Percentiles rank a stretch among this genome's conserved stretches.
phyloP scores from a whole-genome alignment of 495 filamentous ascomycete species.

The Aspergillus saccharolyticus region DNA sequence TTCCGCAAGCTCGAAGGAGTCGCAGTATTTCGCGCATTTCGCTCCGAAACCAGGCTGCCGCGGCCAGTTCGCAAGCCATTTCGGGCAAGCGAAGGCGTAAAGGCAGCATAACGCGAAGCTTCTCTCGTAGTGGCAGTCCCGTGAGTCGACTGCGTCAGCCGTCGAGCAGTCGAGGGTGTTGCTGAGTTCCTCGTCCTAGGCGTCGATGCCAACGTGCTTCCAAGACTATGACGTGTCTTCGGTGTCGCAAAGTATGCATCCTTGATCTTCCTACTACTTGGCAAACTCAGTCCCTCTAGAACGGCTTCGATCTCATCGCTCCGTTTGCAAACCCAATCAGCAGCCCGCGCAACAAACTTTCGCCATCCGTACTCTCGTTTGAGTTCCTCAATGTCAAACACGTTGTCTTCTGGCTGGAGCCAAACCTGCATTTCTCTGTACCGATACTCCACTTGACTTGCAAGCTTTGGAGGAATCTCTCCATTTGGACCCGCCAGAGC shows the following conservation, averaged over 20 bases:
- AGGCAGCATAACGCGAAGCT: background rate
- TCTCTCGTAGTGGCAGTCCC: background rate
- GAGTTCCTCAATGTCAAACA: slow-evolving; percentile 22
- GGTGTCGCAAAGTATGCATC: slow-evolving; percentile 11
- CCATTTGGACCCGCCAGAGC: slow-evolving; percentile 27
- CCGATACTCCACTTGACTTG: slow-evolving; percentile 28
- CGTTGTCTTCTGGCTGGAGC: slow-evolving; percentile 16
- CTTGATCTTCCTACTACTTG: slow-evolving; percentile 20
- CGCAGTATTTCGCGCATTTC: background rate
- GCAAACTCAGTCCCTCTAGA: slow-evolving; percentile 13
- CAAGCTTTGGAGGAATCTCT: slow-evolving; percentile 28
- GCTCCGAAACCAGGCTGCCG: background rate
- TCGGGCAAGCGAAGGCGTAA: background rate
- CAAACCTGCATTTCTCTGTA: slow-evolving; percentile 27
- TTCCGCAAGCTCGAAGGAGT: background rate
- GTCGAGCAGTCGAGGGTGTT: background rate
- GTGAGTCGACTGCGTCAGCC: background rate
- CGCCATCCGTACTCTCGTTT: slow-evolving; percentile 29
- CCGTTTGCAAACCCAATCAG: slow-evolving; percentile 32
- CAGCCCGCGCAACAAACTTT: slow-evolving; percentile 26
- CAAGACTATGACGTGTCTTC: slow-evolving; percentile 8
- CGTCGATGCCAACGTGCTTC: slow-evolving; percentile 5
- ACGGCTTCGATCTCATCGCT: slow-evolving; percentile 28
- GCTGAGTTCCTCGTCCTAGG: background rate
- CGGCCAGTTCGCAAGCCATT: background rate